A percentile compares a stretch with the other conserved stretches of the same genome.
phyloP scores from a whole-genome alignment of 2,329 filamentous ascomycete genomes.

The Cryphonectria japonica region DNA sequence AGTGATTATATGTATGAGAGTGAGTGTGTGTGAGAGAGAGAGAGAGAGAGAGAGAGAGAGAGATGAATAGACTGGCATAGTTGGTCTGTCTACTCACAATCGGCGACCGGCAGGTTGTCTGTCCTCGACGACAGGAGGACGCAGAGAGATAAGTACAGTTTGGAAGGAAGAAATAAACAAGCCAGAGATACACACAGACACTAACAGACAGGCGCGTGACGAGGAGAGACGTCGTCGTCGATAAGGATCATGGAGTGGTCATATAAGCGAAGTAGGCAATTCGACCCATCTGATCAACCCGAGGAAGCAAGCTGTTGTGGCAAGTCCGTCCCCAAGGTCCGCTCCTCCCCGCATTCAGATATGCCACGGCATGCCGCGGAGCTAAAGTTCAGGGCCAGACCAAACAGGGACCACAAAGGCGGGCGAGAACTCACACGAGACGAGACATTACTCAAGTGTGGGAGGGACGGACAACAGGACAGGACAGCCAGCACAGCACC shows the following conservation, averaged over 20 bases:
- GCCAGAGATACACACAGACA: neutral
- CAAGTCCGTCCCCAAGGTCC: neutral
- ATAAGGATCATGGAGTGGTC: neutral
- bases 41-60: neutral
- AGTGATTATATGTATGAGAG: neutral
- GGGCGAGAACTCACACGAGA: neutral
- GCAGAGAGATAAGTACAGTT: neutral
- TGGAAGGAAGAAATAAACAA: neutral
- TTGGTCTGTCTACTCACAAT: neutral
- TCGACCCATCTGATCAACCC: neutral
- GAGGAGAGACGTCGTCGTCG: constrained; percentile 1
- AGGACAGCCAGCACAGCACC: too few species aligned
- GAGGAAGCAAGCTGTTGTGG: neutral
- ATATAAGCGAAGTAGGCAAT: neutral
- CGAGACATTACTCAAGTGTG: constrained; percentile 3
- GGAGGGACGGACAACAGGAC: neutral
- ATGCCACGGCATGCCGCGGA: constrained; percentile 1
- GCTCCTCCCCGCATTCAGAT: neutral
- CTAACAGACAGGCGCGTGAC: neutral
- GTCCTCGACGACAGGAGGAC: neutral
- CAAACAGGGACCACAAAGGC: neutral
- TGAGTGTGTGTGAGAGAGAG: too few species aligned
- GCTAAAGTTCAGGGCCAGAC: neutral
- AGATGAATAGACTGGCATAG: neutral
- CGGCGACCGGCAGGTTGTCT: neutral